Evolutionary conservation across 2,329 filamentous ascomycete genomes (phyloP), one percentile per base, ranked within the genome.

Genomic region (Emmonsiellopsis sp.): DNA sequence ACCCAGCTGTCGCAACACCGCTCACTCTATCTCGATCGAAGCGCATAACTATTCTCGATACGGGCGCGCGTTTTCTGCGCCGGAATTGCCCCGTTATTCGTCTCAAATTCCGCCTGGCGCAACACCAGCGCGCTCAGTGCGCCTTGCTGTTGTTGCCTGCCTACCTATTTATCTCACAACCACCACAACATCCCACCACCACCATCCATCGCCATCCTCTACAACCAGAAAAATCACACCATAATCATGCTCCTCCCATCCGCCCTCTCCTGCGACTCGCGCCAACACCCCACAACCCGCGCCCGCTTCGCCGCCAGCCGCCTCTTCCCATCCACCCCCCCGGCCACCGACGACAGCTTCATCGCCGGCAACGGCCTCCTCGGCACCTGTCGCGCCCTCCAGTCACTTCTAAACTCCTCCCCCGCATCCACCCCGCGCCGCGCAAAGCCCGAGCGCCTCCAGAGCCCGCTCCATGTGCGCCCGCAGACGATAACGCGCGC

Each of bases 221-320:
- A 26, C 20, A 26, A 26, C 20, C 20, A 26, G 20, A 10, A 30
- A 48, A 34, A 48, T 42, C 42, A 26, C n/a, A 48, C 31, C 56
- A 52, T 58, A 59, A 66, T 40, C 37, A 72, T 76, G 73, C 61
- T 76, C 47, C 71, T 76, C 54, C 73, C 72, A 54, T 75, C 73
- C 7, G 73, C 73, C 34, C 62, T 76, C 49, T 62, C 71, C 54
- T 75, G 73, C 67, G 72, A 75, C 57, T 61, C 65, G 61, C 67
- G 67, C 58, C 69, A 65, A 57, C 63, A 63, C 54, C 52, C 63
- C 51, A 45, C 42, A 26, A 51, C 56, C 26, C 62, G 55, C 54
- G 65, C 68, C 62, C 64, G 65, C 59, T 67, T 70, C 60, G 62
- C 66, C 2, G 60, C 65, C 49, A 67, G 56, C 54, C 67, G 65